Percentiles rank a stretch among this genome's conserved stretches.
phyloP scores from a whole-genome alignment of 2,329 filamentous ascomycete genomes.

The Nothophoma quercina region DNA sequence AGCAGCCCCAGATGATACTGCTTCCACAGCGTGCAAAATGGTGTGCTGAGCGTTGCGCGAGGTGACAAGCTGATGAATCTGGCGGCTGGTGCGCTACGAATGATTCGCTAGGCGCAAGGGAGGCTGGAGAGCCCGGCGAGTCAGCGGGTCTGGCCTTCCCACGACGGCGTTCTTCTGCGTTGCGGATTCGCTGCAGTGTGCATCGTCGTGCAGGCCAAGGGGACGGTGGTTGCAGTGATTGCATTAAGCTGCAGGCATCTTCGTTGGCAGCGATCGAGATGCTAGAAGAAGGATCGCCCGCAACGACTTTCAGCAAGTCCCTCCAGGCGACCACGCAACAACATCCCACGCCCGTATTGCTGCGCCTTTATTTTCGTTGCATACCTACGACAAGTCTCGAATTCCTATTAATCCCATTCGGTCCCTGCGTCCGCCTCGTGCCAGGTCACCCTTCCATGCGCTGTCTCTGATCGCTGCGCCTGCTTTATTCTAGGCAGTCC shows the following conservation, averaged over 20 bases:
- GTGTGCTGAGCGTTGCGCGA: conserved; percentile 30
- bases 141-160: conserved; percentile 29
- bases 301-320: conserved; percentile 10
- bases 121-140: conserved; percentile 21
- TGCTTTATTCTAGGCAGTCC: conserved; percentile 24
- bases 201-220: conserved; percentile 17
- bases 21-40: conserved; percentile 7
- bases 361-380: conserved; percentile 32
- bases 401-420: conserved; percentile 29
- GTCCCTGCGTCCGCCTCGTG: conserved; percentile 31
- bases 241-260: conserved; percentile 28
- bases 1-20: conserved; percentile 22
- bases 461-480: conserved; percentile 34
- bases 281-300: conserved; percentile 18
- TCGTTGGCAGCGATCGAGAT: conserved; percentile 32
- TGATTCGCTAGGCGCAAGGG: conserved; percentile 26
- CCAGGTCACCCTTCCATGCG: conserved; percentile 38
- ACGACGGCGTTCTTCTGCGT: conserved; percentile 19
- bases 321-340: conserved; percentile 27
- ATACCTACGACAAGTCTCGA: conserved; percentile 24
- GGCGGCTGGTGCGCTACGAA: conserved; percentile 12
- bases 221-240: conserved; percentile 18
- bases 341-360: conserved; percentile 21
- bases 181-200: conserved; percentile 27
- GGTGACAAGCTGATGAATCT: conserved; percentile 21